Evolutionary conservation across 2,329 filamentous ascomycete genomes (phyloP).

Genomic region (Nothophoma quercina): DNA sequence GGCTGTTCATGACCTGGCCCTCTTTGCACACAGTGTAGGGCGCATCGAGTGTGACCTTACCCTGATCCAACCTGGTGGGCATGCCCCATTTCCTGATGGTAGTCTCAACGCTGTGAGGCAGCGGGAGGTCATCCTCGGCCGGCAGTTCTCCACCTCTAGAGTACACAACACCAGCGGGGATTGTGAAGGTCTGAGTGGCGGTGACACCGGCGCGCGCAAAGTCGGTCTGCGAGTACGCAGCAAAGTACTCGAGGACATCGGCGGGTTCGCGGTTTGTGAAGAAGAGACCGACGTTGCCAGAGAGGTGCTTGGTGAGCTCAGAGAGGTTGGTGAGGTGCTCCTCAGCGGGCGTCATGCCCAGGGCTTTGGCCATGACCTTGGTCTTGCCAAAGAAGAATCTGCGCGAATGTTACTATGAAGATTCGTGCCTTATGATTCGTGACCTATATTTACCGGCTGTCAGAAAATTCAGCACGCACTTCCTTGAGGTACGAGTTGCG

Average conservation of each 20-base stretch:
- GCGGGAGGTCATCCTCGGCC: slow-evolving; percentile 80
- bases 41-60: slow-evolving; percentile 80
- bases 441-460: slow-evolving; percentile 72
- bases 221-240: slow-evolving; percentile 76
- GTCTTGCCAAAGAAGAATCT: slow-evolving; percentile 99
- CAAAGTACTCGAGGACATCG: slow-evolving; percentile 76
- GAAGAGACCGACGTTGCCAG: slow-evolving; percentile 86
- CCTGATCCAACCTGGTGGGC: slow-evolving; percentile 87
- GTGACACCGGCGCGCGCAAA: slow-evolving; percentile 87
- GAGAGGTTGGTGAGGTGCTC: slow-evolving; percentile 82
- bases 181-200: slow-evolving; percentile 76
- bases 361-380: slow-evolving; percentile 96
- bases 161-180: slow-evolving; percentile 85
- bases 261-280: slow-evolving; percentile 80
- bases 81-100: slow-evolving; percentile 88
- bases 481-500: slow-evolving; percentile 96
- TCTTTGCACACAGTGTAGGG: slow-evolving; percentile 82
- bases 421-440: slow-evolving; percentile 22
- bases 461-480: slow-evolving; percentile 81
- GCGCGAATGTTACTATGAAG: slow-evolving; percentile 27
- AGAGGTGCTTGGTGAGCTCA: slow-evolving; percentile 71
- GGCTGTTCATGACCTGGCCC: slow-evolving; percentile 84
- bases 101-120: slow-evolving; percentile 89
- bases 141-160: slow-evolving; percentile 80
- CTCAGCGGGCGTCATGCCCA: slow-evolving; percentile 79